Conservation (phyloP, 768 basidiomycete species). For the Chalciporus chontae region DNA sequence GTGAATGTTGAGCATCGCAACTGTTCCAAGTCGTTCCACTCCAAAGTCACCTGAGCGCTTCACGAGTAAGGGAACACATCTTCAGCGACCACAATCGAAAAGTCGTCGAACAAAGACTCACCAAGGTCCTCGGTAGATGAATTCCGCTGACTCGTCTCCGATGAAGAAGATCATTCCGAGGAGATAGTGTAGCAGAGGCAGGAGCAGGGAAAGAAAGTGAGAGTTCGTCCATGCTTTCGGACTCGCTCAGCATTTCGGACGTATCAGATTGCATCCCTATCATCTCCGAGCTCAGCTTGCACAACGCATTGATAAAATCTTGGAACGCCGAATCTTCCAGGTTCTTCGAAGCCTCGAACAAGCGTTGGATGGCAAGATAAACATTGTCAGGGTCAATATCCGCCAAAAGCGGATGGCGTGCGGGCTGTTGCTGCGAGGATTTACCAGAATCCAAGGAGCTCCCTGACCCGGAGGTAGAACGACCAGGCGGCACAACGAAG, state of each 20-base stretch:
- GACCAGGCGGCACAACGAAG: constrained; percentile 32
- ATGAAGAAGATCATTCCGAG: constrained; percentile 44
- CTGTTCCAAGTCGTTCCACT: constrained; percentile 79
- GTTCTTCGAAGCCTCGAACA: constrained; percentile 85
- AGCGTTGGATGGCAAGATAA: constrained; percentile 66
- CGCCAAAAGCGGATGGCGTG: constrained; percentile 58
- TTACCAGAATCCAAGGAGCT: constrained; percentile 14
- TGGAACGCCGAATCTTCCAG: constrained; percentile 81
- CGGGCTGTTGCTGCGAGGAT: constrained; percentile 21
- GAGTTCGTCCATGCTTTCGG: constrained; percentile 33
- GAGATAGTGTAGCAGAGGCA: constrained; percentile 37
- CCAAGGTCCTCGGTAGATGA: constrained; percentile 73
- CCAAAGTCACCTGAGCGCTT: constrained; percentile 93
- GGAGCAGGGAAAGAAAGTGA: constrained; percentile 18
- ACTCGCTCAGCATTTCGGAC: constrained; percentile 22
- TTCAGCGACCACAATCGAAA: background rate
- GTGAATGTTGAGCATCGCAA: constrained; percentile 80
- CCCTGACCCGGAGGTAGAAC: constrained; percentile 34
- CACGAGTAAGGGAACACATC: background rate
- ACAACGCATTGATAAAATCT: constrained; percentile 73
- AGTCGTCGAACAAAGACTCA: constrained; percentile 33
- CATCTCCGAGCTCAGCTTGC: constrained; percentile 89
- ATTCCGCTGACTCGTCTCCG: constrained; percentile 85
- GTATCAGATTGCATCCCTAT: constrained; percentile 74
- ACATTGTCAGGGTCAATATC: constrained; percentile 78